phyloP scores from a whole-genome alignment of 495 filamentous ascomycete species.

The Neurospora sublineolata region DNA sequence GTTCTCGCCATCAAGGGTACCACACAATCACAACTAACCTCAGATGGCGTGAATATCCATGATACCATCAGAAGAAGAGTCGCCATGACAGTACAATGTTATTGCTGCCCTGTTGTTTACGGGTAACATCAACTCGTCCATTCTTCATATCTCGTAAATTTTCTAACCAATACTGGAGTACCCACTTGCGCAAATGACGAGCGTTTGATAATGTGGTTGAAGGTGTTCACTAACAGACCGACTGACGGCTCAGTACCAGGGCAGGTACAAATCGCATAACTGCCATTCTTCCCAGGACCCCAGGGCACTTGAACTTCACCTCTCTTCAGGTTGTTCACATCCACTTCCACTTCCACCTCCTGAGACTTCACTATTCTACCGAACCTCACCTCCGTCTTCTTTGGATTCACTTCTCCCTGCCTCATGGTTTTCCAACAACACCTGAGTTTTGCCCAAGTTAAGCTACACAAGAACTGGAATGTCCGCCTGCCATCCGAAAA shows the following conservation, averaged over 20 bases:
- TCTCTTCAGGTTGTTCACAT: background rate
- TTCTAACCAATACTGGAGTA: background rate
- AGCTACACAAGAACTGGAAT: too few relatives aligned
- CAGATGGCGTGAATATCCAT: background rate
- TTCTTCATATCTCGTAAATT: background rate
- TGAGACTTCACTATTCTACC: background rate
- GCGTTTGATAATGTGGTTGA: background rate
- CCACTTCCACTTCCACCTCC: background rate
- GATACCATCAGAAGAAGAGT: background rate
- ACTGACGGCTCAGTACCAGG: background rate
- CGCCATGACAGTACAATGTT: background rate
- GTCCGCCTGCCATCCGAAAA: background rate
- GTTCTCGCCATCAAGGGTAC: background rate
- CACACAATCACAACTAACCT: background rate
- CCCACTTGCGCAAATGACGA: background rate
- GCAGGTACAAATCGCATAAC: background rate
- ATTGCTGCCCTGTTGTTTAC: background rate
- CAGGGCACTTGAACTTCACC: background rate
- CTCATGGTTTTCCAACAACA: background rate
- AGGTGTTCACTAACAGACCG: background rate
- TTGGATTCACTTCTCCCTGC: background rate
- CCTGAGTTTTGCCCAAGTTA: too few relatives aligned
- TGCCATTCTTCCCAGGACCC: background rate
- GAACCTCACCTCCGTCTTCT: background rate
- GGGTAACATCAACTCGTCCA: background rate